Percentiles rank a stretch among this genome's conserved stretches.
These are phyloP conservation scores for Physcomitrium patens DNA, from an alignment of 225 moss, liverwort and hornwort genomes.

Conservation along the genomic window DNA sequence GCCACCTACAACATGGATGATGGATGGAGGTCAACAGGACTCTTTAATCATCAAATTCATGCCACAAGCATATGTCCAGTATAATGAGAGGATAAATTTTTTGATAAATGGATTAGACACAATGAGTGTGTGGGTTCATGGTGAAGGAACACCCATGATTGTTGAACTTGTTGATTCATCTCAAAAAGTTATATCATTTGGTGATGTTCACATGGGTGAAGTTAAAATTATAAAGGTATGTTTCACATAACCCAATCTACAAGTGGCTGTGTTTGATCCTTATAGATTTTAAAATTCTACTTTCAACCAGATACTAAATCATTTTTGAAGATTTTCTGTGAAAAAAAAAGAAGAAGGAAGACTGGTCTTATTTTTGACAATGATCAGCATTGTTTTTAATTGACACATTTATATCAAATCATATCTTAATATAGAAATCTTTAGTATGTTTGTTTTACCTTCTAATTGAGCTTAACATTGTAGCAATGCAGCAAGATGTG, in stretches of 20 bases:
- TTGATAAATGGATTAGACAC: slow-evolving; percentile 77
- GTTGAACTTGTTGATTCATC: slow-evolving; percentile 77
- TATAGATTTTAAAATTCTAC: not conserved
- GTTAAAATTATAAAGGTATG: slow-evolving; percentile 53
- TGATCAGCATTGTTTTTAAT: too few species aligned
- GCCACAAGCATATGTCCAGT: slow-evolving; percentile 57
- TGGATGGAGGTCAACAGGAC: slow-evolving; percentile 58
- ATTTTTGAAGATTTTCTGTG: too few species aligned
- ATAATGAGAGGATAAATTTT: slow-evolving; percentile 72
- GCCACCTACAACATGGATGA: slow-evolving; percentile 63
- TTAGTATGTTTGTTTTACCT: not conserved
- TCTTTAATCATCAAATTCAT: slow-evolving; percentile 66
- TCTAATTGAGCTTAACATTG: not conserved
- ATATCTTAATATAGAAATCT: not conserved
- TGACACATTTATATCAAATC: not conserved
- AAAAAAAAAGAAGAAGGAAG: too few species aligned
- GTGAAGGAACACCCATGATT: slow-evolving; percentile 80
- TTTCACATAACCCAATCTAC: not conserved
- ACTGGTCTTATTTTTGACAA: too few species aligned
- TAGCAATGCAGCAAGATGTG: too few species aligned
- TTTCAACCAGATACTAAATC: too few species aligned
- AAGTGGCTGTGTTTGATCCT: not conserved
- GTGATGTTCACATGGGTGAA: slow-evolving; percentile 64
- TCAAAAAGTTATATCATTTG: slow-evolving; percentile 76
- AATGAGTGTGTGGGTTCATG: slow-evolving; percentile 65